Percentiles rank a stretch among this genome's conserved stretches.
Conservation (phyloP, 805 yeast species). For the Candida boleticola region DNA sequence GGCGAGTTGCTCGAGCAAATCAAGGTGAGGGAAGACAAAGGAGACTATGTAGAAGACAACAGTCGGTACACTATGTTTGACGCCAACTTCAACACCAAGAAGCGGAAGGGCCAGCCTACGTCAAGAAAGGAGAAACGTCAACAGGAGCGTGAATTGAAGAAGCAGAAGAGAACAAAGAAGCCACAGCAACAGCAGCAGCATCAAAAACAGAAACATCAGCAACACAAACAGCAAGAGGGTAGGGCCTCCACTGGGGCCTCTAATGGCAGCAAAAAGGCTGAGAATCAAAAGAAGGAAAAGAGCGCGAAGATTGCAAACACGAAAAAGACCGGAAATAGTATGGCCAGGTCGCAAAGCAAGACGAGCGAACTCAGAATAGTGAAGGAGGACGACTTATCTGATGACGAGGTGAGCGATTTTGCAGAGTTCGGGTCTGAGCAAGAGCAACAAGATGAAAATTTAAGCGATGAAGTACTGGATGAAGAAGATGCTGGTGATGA, state of each 20-base stretch:
- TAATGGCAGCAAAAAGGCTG: neutral
- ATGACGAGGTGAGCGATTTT: conserved; percentile 18
- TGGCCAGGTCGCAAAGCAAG: neutral
- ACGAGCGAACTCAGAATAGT: conserved; percentile 20
- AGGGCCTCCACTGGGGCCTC: neutral
- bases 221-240: neutral
- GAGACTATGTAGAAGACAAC: conserved; percentile 42
- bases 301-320: conserved; percentile 2
- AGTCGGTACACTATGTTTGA: conserved; percentile 17
- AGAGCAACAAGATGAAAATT: conserved; percentile 9
- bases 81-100: conserved; percentile 11
- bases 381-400: conserved; percentile 29
- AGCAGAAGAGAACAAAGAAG: conserved; percentile 24
- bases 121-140: conserved; percentile 36
- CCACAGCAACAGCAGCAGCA: conserved; percentile 20
- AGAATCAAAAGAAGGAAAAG: neutral
- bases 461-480: conserved; percentile 11
- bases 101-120: conserved; percentile 21
- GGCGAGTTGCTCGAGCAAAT: conserved; percentile 54
- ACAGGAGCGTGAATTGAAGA: conserved; percentile 30
- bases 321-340: conserved; percentile 11
- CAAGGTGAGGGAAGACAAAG: conserved; percentile 36
- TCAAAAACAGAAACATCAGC: neutral
- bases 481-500: conserved; percentile 20
- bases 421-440: conserved; percentile 8